phyloP scores from a whole-genome alignment of 208 protist genomes.

The Leishmania turanica region DNA sequence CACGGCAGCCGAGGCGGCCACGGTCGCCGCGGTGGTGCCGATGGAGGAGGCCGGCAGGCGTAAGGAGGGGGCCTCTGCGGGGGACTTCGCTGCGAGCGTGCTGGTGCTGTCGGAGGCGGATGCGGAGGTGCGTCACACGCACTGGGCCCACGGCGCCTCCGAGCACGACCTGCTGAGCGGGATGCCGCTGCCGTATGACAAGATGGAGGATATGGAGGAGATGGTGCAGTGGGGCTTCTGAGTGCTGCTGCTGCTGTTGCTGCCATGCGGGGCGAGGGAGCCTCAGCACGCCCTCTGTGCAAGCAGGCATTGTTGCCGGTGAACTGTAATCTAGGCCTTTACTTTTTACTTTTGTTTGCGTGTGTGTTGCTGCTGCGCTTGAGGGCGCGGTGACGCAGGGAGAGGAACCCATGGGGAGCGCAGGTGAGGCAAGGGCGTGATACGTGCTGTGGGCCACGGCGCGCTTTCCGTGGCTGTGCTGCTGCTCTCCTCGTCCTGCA shows the following conservation, averaged over 20 bases:
- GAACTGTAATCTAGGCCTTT: no score
- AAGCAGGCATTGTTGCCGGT: no score
- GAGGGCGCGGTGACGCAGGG: no score
- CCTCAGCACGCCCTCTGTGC: no score
- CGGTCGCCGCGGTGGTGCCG: not conserved
- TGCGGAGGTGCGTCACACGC: slow-evolving; percentile 8
- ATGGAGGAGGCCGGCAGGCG: not conserved
- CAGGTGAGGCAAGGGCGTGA: no score
- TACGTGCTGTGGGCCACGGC: no score
- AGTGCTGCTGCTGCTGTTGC: not conserved
- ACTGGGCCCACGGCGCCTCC: slow-evolving; percentile 27
- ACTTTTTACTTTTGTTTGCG: no score
- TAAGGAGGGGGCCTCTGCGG: not conserved
- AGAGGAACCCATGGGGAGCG: no score
- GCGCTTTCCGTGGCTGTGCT: no score
- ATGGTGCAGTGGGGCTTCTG: slow-evolving; percentile 11
- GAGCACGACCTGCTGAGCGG: slow-evolving; percentile 22
- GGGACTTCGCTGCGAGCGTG: slow-evolving; percentile 12
- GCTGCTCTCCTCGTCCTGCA: no score
- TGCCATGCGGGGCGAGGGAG: not conserved
- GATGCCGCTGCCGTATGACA: slow-evolving; percentile 21
- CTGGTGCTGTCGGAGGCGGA: slow-evolving; percentile 23
- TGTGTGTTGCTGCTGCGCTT: no score
- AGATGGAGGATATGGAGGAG: slow-evolving; percentile 10
- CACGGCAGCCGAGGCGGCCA: slow-evolving; percentile 6